Percentiles rank a stretch among this genome's conserved stretches.
Conservation (phyloP, 148 eudicot species). For the Beta vulgaris region DNA sequence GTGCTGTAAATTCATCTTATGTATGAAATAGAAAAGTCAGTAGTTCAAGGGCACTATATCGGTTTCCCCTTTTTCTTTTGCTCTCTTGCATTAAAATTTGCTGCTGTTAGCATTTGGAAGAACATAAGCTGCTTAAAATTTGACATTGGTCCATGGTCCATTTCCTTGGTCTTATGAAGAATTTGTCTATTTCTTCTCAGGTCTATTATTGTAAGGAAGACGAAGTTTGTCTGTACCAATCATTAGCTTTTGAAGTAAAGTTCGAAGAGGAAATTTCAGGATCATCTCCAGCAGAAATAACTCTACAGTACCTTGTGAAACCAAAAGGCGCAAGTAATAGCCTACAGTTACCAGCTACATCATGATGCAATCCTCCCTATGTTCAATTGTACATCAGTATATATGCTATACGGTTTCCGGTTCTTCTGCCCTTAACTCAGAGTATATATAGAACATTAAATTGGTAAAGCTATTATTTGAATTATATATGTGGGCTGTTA, state of each 20-base stretch:
- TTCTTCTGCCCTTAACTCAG: not conserved
- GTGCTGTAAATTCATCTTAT: too few relatives aligned
- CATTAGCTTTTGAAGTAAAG: slow-evolving; percentile 73
- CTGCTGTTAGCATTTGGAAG: not conserved
- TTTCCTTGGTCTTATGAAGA: not conserved
- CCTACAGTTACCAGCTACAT: slow-evolving; percentile 40
- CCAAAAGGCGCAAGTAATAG: slow-evolving; percentile 45
- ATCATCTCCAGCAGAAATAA: slow-evolving; percentile 48
- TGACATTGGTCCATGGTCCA: not conserved
- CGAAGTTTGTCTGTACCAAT: slow-evolving; percentile 84
- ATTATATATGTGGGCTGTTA: too few relatives aligned
- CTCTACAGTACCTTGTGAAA: slow-evolving; percentile 65
- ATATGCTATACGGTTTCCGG: not conserved
- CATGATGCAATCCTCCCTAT: slow-evolving; percentile 16
- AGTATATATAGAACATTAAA: not conserved
- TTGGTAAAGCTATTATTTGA: not conserved
- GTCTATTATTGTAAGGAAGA: slow-evolving; percentile 96
- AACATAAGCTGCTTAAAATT: not conserved
- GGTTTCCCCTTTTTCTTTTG: not conserved
- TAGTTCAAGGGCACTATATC: too few relatives aligned
- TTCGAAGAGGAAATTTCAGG: slow-evolving; percentile 63
- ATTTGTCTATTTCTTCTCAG: slow-evolving; percentile 35
- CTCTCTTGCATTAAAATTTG: not conserved
- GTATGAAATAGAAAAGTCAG: too few relatives aligned
- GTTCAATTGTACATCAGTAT: too few relatives aligned